Conservation (phyloP, 495 filamentous ascomycete species). For the Rhypophila decipiens region DNA sequence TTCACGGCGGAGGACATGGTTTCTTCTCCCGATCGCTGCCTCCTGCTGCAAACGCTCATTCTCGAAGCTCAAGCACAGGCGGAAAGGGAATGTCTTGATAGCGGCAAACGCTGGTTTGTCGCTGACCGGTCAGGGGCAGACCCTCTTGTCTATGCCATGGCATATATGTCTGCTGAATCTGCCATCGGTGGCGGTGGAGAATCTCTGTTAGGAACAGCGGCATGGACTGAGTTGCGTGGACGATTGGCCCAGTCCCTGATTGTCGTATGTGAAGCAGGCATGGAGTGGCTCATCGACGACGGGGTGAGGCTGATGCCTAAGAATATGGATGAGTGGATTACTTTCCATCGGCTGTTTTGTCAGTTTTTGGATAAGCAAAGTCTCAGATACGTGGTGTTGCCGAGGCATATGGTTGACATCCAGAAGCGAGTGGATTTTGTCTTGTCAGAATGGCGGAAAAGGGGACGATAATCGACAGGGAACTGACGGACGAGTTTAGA, state of each 20-base stretch:
- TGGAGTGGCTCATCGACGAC: conserved; percentile 40
- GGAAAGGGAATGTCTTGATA: conserved; percentile 21
- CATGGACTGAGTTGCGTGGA: conserved; percentile 30
- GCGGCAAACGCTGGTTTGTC: conserved; percentile 33
- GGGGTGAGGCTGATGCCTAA: conserved; percentile 46
- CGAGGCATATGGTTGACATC: conserved; percentile 5
- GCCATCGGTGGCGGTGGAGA: conserved; percentile 27
- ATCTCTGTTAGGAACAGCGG: conserved; percentile 14
- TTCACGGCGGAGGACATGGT: conserved; percentile 38
- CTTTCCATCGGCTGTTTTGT: conserved; percentile 27
- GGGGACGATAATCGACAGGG: no score
- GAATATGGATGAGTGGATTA: conserved; percentile 31
- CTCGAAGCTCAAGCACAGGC: conserved; percentile 35
- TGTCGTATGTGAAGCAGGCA: conserved; percentile 39
- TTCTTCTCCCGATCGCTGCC: conserved; percentile 19
- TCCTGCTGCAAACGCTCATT: conserved; percentile 39
- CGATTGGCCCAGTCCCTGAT: conserved; percentile 34
- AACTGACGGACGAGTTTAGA: no score
- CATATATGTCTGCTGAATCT: no score
- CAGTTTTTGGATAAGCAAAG: conserved; percentile 13
- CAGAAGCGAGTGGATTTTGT: conserved; percentile 19
- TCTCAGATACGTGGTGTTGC: conserved; percentile 21
- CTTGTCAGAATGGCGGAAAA: conserved; percentile 8
- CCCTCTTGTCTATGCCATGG: conserved; percentile 39
- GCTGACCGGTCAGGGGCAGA: conserved; percentile 48